Evolutionary conservation across 139 green algal species (phyloP).

Genomic region (Chlorella sp.): DNA sequence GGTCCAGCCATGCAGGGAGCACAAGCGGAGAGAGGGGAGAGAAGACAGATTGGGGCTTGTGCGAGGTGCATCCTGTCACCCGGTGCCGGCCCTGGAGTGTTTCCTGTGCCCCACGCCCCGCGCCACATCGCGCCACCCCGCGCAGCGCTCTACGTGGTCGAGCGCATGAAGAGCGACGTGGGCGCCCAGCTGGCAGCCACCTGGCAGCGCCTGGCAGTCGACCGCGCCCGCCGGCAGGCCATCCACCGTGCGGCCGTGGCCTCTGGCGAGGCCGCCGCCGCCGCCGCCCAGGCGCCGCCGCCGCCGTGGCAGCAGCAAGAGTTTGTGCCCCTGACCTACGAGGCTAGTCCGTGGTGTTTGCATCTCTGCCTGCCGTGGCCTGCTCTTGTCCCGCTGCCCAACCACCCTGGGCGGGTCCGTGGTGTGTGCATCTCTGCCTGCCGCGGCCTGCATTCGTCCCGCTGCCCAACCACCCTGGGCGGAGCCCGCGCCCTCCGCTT

Average conservation of each 20-base stretch:
- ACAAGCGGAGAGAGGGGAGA: too few species aligned
- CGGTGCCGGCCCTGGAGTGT: too few species aligned
- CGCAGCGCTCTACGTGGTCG: slow-evolving; percentile 17
- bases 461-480: not conserved
- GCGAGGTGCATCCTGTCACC: too few species aligned
- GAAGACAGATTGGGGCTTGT: too few species aligned
- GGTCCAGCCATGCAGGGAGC: too few species aligned
- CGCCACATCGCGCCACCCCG: too few species aligned
- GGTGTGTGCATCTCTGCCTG: not conserved
- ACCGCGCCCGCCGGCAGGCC: slow-evolving; percentile 2
- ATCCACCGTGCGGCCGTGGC: slow-evolving; percentile 21
- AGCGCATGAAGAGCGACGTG: slow-evolving; percentile 41
- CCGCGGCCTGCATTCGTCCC: not conserved
- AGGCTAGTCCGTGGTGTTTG: too few species aligned
- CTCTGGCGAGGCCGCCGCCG: not conserved
- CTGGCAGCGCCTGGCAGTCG: slow-evolving; percentile 28
- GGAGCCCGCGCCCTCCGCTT: not conserved
- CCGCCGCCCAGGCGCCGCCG: not conserved
- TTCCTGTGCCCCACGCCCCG: too few species aligned
- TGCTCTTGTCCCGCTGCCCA: not conserved
- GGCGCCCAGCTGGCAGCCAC: slow-evolving; percentile 11
- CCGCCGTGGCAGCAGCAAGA: too few species aligned
- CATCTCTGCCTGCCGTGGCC: not conserved
- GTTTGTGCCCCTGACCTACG: not conserved
- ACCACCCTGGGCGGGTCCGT: not conserved